These are phyloP conservation scores for Oryza longistaminata DNA, from an alignment of 176 grass and related monocot genomes.

Conservation along the genomic window DNA sequence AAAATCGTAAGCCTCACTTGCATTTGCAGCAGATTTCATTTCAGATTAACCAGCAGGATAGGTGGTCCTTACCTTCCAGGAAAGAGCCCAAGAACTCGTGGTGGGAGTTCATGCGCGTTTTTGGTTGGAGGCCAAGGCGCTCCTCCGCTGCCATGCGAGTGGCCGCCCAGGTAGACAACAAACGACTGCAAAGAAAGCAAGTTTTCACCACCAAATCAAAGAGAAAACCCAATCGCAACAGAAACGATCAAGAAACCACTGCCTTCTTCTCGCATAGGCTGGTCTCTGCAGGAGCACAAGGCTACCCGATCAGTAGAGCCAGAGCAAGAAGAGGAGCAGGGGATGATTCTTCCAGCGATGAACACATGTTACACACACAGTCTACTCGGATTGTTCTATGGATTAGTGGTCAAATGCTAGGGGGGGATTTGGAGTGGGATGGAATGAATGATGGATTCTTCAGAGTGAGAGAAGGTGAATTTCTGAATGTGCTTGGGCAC, in stretches of 20 bases:
- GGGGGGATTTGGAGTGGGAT: background rate
- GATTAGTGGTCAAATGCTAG: background rate
- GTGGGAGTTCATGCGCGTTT: constrained; percentile 57
- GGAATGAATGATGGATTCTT: background rate
- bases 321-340: background rate
- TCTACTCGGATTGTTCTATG: background rate
- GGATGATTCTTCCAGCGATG: constrained; percentile 7
- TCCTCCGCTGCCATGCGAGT: constrained; percentile 59
- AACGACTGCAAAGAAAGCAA: constrained; percentile 55
- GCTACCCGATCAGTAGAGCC: constrained; percentile 8
- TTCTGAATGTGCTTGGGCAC: constrained; percentile 25
- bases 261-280: constrained; percentile 44
- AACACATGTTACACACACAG: constrained; percentile 17
- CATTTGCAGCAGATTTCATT: background rate
- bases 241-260: background rate
- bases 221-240: background rate
- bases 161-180: constrained; percentile 74
- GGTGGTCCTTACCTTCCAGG: constrained; percentile 44
- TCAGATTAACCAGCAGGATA: background rate
- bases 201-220: background rate
- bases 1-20: background rate
- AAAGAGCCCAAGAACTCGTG: constrained; percentile 60
- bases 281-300: constrained; percentile 38
- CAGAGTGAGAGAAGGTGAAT: background rate
- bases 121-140: constrained; percentile 34